Evolutionary conservation across 345 rosid genomes (phyloP).

Genomic region (Eucalyptus urophylla): DNA sequence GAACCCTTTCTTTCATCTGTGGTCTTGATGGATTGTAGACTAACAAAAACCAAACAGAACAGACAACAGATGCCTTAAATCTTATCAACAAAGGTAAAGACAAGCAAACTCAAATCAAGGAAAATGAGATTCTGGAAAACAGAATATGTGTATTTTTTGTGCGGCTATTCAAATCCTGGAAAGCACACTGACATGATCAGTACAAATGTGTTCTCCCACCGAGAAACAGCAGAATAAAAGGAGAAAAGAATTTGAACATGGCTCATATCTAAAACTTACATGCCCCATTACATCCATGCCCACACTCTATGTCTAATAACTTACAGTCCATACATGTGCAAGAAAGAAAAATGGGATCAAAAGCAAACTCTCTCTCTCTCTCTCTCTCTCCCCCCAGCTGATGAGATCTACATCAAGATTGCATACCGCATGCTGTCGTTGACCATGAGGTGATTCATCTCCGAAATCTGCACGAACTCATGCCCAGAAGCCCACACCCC

Average conservation of each 20-base stretch:
- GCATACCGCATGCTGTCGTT: conserved; percentile 88
- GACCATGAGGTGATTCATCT: conserved; percentile 81
- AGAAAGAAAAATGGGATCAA: neutral
- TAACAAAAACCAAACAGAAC: neutral
- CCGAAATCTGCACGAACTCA: conserved; percentile 45
- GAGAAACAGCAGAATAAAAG: neutral
- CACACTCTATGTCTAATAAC: neutral
- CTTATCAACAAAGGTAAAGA: neutral
- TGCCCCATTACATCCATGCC: neutral
- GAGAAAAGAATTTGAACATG: neutral
- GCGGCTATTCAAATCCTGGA: neutral
- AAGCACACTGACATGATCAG: neutral
- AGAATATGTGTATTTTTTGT: neutral
- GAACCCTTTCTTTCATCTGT: neutral
- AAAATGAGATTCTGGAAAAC: neutral
- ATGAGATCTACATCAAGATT: conserved; percentile 52
- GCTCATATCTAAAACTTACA: neutral
- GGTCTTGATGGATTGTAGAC: neutral
- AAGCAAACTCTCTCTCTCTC: neutral
- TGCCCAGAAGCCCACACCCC: conserved; percentile 58
- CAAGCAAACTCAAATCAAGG: neutral
- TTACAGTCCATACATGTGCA: neutral
- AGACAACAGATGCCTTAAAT: neutral
- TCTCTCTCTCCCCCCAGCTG: neutral
- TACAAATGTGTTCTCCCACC: neutral